A percentile compares a stretch with the other conserved stretches of the same genome.
These are phyloP conservation scores for Penicillium paxilli DNA, from an alignment of 495 filamentous ascomycete genomes.

Conservation along the genomic window DNA sequence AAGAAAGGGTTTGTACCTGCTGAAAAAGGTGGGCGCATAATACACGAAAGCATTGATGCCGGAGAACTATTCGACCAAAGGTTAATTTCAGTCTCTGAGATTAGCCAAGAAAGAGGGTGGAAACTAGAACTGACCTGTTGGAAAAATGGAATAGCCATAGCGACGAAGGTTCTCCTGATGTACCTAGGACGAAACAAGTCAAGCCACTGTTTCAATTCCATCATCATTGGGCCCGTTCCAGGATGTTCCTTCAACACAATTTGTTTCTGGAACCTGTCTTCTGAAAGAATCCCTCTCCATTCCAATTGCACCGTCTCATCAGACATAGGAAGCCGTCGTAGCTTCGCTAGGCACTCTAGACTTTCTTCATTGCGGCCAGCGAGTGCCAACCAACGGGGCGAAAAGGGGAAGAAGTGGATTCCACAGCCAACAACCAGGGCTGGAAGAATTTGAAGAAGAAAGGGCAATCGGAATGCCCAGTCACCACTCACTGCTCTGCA, in stretches of 20 bases:
- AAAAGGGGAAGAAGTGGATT: slow-evolving; percentile 63
- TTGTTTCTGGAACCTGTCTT: slow-evolving; percentile 20
- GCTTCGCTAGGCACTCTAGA: slow-evolving; percentile 48
- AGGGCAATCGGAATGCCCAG: slow-evolving; percentile 74
- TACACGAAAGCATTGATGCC: slow-evolving; percentile 33
- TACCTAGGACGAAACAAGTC: slow-evolving; percentile 14
- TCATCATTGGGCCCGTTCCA: background rate
- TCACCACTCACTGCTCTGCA: slow-evolving; percentile 27
- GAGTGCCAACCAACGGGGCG: slow-evolving; percentile 67
- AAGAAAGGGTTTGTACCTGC: background rate
- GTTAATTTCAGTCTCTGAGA: background rate
- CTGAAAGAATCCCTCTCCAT: slow-evolving; percentile 22
- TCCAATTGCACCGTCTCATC: slow-evolving; percentile 22
- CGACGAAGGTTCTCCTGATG: slow-evolving; percentile 13
- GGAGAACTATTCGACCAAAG: slow-evolving; percentile 17
- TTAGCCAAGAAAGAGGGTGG: background rate
- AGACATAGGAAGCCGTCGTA: slow-evolving; percentile 17
- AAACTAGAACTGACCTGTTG: slow-evolving; percentile 12
- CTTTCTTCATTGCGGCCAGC: slow-evolving; percentile 64
- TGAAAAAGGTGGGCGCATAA: slow-evolving; percentile 32
- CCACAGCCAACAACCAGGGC: slow-evolving; percentile 58
- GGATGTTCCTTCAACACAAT: slow-evolving; percentile 11
- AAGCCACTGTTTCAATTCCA: slow-evolving; percentile 15
- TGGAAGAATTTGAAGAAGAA: slow-evolving; percentile 72
- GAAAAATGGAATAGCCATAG: slow-evolving; percentile 21